Evolutionary conservation across 2,329 filamentous ascomycete species (phyloP).

Genomic region (Fusarium equiseti): DNA sequence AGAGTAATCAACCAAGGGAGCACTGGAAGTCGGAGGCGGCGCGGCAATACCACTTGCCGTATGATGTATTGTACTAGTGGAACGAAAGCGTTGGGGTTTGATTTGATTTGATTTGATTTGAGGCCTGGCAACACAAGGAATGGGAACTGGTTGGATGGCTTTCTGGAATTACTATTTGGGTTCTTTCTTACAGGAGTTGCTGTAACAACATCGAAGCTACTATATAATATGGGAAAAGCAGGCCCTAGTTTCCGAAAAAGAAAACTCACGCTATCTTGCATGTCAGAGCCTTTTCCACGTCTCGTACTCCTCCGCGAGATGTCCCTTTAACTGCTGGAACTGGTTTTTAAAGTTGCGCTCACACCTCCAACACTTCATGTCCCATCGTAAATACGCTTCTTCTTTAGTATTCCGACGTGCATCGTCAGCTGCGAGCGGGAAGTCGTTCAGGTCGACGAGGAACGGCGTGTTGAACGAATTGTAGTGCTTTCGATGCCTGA

Average conservation of each 20-base stretch:
- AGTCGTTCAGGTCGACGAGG: constrained; percentile 81
- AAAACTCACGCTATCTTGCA: background rate
- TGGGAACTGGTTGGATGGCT: constrained; percentile 6
- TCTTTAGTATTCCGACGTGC: constrained; percentile 67
- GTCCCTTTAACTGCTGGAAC: constrained; percentile 79
- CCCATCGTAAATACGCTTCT: constrained; percentile 70
- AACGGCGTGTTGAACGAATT: constrained; percentile 91
- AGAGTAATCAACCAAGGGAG: constrained; percentile 20
- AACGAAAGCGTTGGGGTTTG: constrained; percentile 10
- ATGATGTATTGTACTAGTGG: constrained; percentile 4
- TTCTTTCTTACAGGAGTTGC: constrained; percentile 31
- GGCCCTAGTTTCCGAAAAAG: constrained; percentile 25
- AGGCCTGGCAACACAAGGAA: constrained; percentile 3
- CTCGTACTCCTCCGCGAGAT: constrained; percentile 81
- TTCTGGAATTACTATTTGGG: constrained; percentile 14
- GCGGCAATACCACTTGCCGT: background rate
- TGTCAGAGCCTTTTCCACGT: constrained; percentile 75
- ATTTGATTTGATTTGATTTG: constrained; percentile 4
- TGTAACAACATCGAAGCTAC: constrained; percentile 28
- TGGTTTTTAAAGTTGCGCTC: constrained; percentile 77
- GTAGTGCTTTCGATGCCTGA: constrained; percentile 90
- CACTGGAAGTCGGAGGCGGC: background rate
- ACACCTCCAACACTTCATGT: constrained; percentile 89
- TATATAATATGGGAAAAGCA: constrained; percentile 31
- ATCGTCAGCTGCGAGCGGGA: constrained; percentile 79